phyloP scores from a whole-genome alignment of 2,329 filamentous ascomycete species.

The Sclerotinia minor region DNA sequence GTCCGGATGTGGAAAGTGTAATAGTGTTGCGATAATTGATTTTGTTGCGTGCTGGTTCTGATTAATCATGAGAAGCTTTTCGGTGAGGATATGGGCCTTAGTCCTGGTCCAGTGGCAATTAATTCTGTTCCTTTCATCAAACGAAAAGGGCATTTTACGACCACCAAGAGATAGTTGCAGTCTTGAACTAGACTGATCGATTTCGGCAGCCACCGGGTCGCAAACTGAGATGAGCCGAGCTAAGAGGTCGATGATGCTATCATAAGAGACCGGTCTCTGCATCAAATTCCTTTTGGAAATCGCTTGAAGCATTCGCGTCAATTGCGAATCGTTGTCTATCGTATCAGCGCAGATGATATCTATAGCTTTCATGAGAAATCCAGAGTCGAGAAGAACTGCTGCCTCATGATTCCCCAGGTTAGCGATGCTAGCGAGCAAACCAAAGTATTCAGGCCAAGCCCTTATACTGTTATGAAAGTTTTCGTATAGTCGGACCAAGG shows the following conservation, averaged over 20 bases:
- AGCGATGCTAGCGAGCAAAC: conserved; percentile 66
- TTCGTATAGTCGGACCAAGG: conserved; percentile 60
- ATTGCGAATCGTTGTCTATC: conserved; percentile 47
- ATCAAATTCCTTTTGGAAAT: conserved; percentile 51
- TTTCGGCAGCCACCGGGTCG: conserved; percentile 30
- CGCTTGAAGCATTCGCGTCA: conserved; percentile 54
- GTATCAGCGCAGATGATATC: conserved; percentile 41
- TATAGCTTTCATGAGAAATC: conserved; percentile 55
- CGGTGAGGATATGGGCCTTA: conserved; percentile 56
- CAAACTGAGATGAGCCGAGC: conserved; percentile 41
- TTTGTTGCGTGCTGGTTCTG: conserved; percentile 55
- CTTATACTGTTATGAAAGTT: conserved; percentile 61
- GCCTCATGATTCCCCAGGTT: conserved; percentile 60
- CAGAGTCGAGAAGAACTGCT: conserved; percentile 57
- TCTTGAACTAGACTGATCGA: conserved; percentile 10
- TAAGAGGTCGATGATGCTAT: conserved; percentile 53
- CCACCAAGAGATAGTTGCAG: conserved; percentile 9
- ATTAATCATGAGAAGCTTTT: conserved; percentile 65
- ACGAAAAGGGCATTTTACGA: conserved; percentile 47
- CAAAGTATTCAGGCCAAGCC: conserved; percentile 77
- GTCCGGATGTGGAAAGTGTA: conserved; percentile 49
- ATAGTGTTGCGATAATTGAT: conserved; percentile 57
- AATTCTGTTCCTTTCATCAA: conserved; percentile 50
- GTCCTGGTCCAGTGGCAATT: conserved; percentile 47
- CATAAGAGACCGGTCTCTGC: conserved; percentile 55